Base-by-base conservation (phyloP, 1,284 basidiomycete genomes). In the Cutaneotrichosporon cavernicola region DNA sequence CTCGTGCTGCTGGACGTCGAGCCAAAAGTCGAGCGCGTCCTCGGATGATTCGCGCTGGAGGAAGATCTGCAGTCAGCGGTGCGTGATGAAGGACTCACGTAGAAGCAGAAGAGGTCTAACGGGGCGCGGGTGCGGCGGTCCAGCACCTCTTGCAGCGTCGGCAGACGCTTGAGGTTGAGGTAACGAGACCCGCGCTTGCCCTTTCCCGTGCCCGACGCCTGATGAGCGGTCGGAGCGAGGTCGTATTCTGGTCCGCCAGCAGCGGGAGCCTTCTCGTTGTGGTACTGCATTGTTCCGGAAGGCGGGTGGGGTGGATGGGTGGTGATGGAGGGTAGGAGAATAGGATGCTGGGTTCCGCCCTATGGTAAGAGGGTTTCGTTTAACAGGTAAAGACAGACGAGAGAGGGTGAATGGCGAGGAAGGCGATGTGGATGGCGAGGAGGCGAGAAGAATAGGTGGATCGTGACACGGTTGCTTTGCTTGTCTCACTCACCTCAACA, bases 1-100 rank as follows among this genome's bases (percentile, higher is more conserved):
- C 82, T 98, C 97, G 79, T 99, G 96, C 82, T 98, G 96, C 74
- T 97, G 93, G 2, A 98, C 96, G 76, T 99, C 96, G 38, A 99
- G 87, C 95, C 95, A 99, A 74, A 99, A 99, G 80, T 98, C 96
- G 58, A 99, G 83, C 50, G 95, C 90, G 77, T 98, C 95, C 78
- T 97, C 95, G 61, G 92, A 88, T 38, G 91, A 89, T 81, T 97
- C 94, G 47, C 94, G 87, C 78, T 98, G 93, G 49, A 97, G 83
- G 78, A 95, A 97, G 67, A 84, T 81, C 80, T 80, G 67, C 30
- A 22, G 51, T 53, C 51, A 26, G 47, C 57, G 3, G 47, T 31
- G 36, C 4, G 3, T 18, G 31, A 5, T 26, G 26, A 52, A 4
- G n/a, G 34, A 9, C 31, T n/a, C 76, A 94, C 92, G 68, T 98